A percentile compares a stretch with the other conserved stretches of the same genome.
These are phyloP conservation scores for Lathyrus aphaca DNA, from an alignment of 306 rosid species.

Conservation along the genomic window DNA sequence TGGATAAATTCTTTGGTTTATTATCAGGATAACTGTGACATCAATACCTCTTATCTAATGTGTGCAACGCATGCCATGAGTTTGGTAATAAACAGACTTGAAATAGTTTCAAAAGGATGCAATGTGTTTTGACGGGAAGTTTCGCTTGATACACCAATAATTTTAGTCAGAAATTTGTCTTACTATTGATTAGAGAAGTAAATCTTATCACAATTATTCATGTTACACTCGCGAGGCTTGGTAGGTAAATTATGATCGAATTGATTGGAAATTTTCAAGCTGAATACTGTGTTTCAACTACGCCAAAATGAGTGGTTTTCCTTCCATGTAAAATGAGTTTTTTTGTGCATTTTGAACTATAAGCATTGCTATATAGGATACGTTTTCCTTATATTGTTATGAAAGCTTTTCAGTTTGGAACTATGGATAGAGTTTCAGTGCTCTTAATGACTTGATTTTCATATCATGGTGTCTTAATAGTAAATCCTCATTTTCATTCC, in stretches of 20 bases:
- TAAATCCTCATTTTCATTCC: too few species aligned
- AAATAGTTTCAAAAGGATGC: slow-evolving; percentile 11
- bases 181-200: slow-evolving; percentile 1
- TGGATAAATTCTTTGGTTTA: background rate
- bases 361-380: background rate
- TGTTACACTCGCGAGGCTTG: background rate
- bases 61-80: slow-evolving; percentile 8
- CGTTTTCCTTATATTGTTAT: background rate
- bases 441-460: background rate
- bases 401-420: background rate
- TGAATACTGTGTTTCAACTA: slow-evolving; percentile 9
- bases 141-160: background rate
- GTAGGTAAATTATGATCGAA: background rate
- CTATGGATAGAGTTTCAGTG: background rate
- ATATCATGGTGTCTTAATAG: background rate
- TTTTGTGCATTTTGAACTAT: slow-evolving; percentile 7
- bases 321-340: background rate
- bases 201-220: background rate
- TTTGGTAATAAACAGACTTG: slow-evolving; percentile 23
- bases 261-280: background rate
- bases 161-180: background rate
- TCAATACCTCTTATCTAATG: slow-evolving; percentile 16
- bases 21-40: slow-evolving; percentile 18
- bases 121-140: background rate
- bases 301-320: background rate